These are phyloP conservation scores for Aspergillus sp. DNA, from an alignment of 2,329 filamentous ascomycete species.

Conservation along the genomic window DNA sequence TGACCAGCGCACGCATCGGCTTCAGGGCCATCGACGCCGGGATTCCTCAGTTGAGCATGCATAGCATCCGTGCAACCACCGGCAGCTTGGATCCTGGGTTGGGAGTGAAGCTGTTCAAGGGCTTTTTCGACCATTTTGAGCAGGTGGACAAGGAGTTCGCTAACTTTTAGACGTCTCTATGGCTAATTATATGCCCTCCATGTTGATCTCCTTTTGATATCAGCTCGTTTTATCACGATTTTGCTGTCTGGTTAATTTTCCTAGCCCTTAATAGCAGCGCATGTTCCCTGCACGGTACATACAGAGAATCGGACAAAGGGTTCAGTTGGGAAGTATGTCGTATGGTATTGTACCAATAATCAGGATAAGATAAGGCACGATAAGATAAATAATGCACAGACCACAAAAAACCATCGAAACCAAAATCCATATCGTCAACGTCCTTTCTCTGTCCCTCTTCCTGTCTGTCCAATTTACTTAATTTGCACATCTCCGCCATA, in stretches of 20 bases:
- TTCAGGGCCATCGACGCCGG: conserved; percentile 79
- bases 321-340: too few species aligned
- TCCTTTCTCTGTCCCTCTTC: not conserved
- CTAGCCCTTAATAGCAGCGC: too few species aligned
- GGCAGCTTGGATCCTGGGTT: conserved; percentile 77
- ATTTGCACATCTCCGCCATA: too few species aligned
- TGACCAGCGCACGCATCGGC: conserved; percentile 71
- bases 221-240: too few species aligned
- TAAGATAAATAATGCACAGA: conserved; percentile 30
- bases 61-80: conserved; percentile 80
- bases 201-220: too few species aligned
- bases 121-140: conserved; percentile 80
- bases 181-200: too few species aligned
- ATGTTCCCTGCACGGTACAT: too few species aligned
- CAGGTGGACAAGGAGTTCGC: conserved; percentile 70
- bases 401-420: conserved; percentile 23
- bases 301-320: too few species aligned
- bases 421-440: conserved; percentile 2
- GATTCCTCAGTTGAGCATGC: conserved; percentile 88
- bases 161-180: conserved; percentile 22
- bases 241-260: too few species aligned
- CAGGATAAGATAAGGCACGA: conserved; percentile 9
- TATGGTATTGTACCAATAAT: not conserved
- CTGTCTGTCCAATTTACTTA: not conserved
- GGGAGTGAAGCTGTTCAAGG: conserved; percentile 80